A percentile compares a stretch with the other conserved stretches of the same genome.
Evolutionary conservation across 164 flowering plant species (phyloP).

Genomic region (Platanus orientalis): DNA sequence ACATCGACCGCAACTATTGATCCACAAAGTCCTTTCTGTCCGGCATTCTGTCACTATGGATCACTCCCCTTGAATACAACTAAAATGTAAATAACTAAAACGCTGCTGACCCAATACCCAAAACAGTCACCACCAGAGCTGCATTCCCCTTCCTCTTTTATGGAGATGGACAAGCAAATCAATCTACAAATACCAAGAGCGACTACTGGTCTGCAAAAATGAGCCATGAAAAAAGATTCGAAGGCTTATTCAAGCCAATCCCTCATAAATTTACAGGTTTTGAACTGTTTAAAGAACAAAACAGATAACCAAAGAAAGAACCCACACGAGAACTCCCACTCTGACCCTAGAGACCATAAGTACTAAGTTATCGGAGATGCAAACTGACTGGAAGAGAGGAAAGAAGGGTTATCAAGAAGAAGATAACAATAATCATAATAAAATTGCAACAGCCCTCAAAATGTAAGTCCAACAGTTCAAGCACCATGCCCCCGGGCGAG

Average conservation of each 20-base stretch:
- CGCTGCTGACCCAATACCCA: too few relatives aligned
- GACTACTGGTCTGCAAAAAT: too few relatives aligned
- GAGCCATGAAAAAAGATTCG: neutral
- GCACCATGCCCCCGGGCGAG: conserved; percentile 4
- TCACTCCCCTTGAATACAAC: too few relatives aligned
- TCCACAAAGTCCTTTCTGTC: too few relatives aligned
- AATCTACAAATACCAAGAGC: too few relatives aligned
- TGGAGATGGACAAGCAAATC: too few relatives aligned
- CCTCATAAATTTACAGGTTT: neutral
- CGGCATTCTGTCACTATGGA: too few relatives aligned
- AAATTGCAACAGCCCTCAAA: conserved; percentile 12
- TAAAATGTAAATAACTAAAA: too few relatives aligned
- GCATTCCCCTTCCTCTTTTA: too few relatives aligned
- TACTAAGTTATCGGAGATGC: neutral
- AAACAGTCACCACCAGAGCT: too few relatives aligned
- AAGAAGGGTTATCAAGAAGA: neutral
- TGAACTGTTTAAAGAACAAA: neutral
- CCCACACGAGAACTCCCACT: neutral
- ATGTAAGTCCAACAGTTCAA: conserved; percentile 13
- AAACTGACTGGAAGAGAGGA: neutral
- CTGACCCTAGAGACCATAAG: neutral
- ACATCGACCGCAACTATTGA: too few relatives aligned
- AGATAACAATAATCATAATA: conserved; percentile 8
- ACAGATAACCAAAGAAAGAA: neutral
- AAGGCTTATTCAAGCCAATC: neutral